Base-by-base conservation (phyloP, 2,329 filamentous ascomycete species). In the Cladosporium austrohemisphaericum region DNA sequence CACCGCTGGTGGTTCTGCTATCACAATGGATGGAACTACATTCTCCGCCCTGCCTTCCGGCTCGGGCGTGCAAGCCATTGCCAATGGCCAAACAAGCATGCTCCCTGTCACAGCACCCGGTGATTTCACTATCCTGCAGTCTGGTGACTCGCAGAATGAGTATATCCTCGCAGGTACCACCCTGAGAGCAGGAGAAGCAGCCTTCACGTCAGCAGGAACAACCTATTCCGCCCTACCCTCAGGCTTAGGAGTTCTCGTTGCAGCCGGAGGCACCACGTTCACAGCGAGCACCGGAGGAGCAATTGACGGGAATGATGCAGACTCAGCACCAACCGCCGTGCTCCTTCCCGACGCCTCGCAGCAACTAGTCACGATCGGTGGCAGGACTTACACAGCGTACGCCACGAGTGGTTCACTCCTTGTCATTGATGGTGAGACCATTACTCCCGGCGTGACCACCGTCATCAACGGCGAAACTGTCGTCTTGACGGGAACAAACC, bases 401-500 rank as follows among this genome's bases (percentile, higher is more conserved):
- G 22, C 28, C 7, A 37, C 28, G 4, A 7, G 7, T 4, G 29
- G 38, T 7, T 41, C 47, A 2, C 20, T 35, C 5, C n/a, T 50
- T 16, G n/a, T 50, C 5, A 33, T 50, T n/a, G 37, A 23, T n/a
- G 29, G 29, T 8, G 20, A 40, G 4, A 50, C 37, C n/a, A 23
- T 50, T 22, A 35, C 13, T 16, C 29, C 36, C 10, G 37, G 29
- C 4, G 32, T 16, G 9, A 43, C 47, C 2, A 33, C 36, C 8
- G 37, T 50, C 5, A 29, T 43, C 13, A 11, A 32, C n/a, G 37
- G 47, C 29, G 26, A 43, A n/a, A 35, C 47, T 2, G 37, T 50
- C 10, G 16, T 40, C 6, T 13, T 50, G 18, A 43, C 10, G 2
- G 47, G 47, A 13, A 28, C 47, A 3, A 28, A 35, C 20, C 36